phyloP scores from a whole-genome alignment of 2,329 filamentous ascomycete species.

The Hirsutella rhossiliensis region DNA sequence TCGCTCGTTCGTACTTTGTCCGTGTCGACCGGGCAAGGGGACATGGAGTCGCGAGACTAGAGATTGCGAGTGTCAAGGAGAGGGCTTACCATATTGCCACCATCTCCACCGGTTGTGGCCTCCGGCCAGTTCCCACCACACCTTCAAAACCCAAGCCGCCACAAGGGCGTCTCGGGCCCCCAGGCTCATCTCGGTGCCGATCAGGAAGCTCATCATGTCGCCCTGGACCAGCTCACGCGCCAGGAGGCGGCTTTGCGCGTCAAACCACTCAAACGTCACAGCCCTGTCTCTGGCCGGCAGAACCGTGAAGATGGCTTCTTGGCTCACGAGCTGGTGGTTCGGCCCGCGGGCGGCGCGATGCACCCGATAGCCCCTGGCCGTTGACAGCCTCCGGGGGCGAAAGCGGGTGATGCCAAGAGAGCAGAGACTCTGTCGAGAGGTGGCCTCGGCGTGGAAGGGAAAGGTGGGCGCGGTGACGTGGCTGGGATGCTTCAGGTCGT shows the following conservation, averaged over 20 bases:
- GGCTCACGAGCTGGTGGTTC: constrained; percentile 10
- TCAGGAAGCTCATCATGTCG: constrained; percentile 15
- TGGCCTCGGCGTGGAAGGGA: constrained; percentile 19
- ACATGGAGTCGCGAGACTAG: not conserved
- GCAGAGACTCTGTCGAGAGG: constrained; percentile 15
- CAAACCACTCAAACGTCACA: constrained; percentile 21
- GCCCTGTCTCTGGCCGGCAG: constrained; percentile 10
- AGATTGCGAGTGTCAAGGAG: not conserved
- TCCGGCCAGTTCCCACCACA: constrained; percentile 19
- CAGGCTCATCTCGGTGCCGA: constrained; percentile 17
- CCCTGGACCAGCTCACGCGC: constrained; percentile 19
- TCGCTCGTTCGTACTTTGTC: too few species aligned
- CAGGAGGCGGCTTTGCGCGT: constrained; percentile 12
- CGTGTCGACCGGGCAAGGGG: too few species aligned
- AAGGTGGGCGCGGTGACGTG: constrained; percentile 15
- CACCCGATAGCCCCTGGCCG: constrained; percentile 14
- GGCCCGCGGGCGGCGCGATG: constrained; percentile 14
- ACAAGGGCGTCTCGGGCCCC: constrained; percentile 20
- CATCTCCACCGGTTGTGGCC: not conserved
- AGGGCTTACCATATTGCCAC: constrained; percentile 8
- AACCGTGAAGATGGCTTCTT: constrained; percentile 16
- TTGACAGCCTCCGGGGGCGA: constrained; percentile 9
- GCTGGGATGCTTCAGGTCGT: constrained; percentile 20
- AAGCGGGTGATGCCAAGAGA: constrained; percentile 17
- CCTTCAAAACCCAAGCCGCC: constrained; percentile 20